A percentile compares a stretch with the other conserved stretches of the same genome.
phyloP scores from a whole-genome alignment of 208 protist species.

The Histomonas meleagridis region DNA sequence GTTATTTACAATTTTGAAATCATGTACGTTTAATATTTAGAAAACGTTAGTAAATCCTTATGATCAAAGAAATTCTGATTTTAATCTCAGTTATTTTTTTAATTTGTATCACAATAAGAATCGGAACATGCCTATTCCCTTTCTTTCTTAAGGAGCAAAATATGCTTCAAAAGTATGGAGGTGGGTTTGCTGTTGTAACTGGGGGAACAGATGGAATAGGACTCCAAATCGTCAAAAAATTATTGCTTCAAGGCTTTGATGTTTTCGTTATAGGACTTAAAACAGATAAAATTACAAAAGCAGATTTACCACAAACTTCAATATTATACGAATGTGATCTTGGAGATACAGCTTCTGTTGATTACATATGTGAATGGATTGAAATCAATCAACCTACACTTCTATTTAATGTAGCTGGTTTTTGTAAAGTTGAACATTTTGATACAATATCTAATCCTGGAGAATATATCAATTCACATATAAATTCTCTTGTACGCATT shows the following conservation, averaged over 20 bases:
- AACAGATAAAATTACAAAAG: neutral
- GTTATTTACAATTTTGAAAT: too few relatives aligned
- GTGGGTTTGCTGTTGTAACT: neutral
- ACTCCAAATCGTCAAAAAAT: neutral
- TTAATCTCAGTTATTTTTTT: too few relatives aligned
- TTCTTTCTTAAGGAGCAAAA: neutral
- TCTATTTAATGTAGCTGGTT: neutral
- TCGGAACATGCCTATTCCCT: too few relatives aligned
- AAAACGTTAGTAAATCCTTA: too few relatives aligned
- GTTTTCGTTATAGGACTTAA: neutral
- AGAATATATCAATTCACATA: neutral
- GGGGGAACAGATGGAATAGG: slow-evolving; percentile 32
- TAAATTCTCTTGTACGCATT: neutral
- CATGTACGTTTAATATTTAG: too few relatives aligned
- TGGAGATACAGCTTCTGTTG: neutral
- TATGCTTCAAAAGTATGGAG: neutral
- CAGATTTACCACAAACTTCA: neutral
- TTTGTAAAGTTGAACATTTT: neutral
- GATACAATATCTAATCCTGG: neutral
- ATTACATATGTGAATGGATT: slow-evolving; percentile 8
- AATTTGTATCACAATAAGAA: too few relatives aligned
- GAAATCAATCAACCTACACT: neutral
- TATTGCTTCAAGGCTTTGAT: neutral
- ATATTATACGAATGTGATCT: neutral
- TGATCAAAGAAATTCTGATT: too few relatives aligned